Conservation (phyloP, 2,329 filamentous ascomycete species). For the Arthroderma sp. region DNA sequence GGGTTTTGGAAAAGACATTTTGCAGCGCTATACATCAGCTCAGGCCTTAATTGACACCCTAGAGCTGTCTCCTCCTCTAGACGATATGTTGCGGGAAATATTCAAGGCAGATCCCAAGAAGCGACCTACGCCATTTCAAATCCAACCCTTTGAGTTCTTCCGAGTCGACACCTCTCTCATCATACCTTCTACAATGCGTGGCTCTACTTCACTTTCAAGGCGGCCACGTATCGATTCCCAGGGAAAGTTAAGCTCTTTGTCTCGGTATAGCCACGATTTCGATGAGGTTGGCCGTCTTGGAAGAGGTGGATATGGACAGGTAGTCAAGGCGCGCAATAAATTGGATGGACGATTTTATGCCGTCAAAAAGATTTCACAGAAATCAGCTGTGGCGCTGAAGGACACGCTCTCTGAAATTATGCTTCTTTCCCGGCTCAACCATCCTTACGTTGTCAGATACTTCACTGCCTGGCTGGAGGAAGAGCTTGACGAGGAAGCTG, state of each 20-base stretch:
- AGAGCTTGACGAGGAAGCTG: constrained; percentile 31
- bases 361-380: constrained; percentile 88
- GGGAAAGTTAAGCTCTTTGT: constrained; percentile 42
- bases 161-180: constrained; percentile 27
- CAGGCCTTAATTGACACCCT: constrained; percentile 57
- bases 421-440: constrained; percentile 80
- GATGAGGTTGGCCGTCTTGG: constrained; percentile 79
- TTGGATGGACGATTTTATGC: constrained; percentile 88
- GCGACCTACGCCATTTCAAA: constrained; percentile 66
- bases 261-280: constrained; percentile 79
- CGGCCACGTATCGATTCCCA: constrained; percentile 51
- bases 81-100: constrained; percentile 69
- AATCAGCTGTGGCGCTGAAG: constrained; percentile 50
- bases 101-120: constrained; percentile 79
- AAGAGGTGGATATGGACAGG: constrained; percentile 89
- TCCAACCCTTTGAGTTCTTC: constrained; percentile 42
- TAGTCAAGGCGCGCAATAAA: constrained; percentile 89
- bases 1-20: constrained; percentile 71
- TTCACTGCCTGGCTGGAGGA: constrained; percentile 93
- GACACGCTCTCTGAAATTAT: constrained; percentile 72
- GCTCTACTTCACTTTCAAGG: constrained; percentile 28
- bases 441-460: constrained; percentile 78
- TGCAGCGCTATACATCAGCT: constrained; percentile 67
- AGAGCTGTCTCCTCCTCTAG: constrained; percentile 58
- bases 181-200: constrained; percentile 13